Percentiles rank a stretch among this genome's conserved stretches.
Evolutionary conservation across 2,329 filamentous ascomycete genomes (phyloP).

Genomic region (Dactylellina leptospora): DNA sequence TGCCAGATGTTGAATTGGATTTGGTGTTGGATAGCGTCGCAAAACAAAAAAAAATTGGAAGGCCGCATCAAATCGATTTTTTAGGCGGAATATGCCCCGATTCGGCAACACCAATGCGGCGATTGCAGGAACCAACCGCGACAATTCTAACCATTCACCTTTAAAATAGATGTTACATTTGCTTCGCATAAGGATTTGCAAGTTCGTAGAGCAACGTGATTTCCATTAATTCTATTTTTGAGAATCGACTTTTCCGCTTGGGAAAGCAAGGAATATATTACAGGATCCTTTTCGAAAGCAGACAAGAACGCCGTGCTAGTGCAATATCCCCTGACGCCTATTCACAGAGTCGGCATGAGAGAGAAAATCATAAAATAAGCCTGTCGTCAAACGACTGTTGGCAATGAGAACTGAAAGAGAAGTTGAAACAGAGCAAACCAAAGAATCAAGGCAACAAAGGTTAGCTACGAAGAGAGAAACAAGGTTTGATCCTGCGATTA

Average conservation of each 20-base stretch:
- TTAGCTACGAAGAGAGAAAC: not conserved
- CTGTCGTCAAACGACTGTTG: not conserved
- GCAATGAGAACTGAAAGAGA: conserved; percentile 9
- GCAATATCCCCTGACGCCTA: conserved; percentile 1
- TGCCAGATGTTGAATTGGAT: too few relatives aligned
- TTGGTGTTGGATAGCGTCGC: not conserved
- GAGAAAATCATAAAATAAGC: not conserved
- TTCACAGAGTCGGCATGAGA: conserved; percentile 4
- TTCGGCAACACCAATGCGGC: not conserved
- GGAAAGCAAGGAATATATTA: conserved; percentile 13
- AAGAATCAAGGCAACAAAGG: not conserved
- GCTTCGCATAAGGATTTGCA: not conserved
- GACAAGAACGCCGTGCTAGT: conserved; percentile 22
- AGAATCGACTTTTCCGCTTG: conserved; percentile 4
- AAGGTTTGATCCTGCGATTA: not conserved
- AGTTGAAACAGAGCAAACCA: conserved; percentile 3
- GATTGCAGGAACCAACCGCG: not conserved
- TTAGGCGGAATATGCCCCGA: not conserved
- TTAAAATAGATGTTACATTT: too few relatives aligned
- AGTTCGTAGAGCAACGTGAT: not conserved
- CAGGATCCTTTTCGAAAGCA: conserved; percentile 13
- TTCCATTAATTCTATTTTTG: conserved; percentile 17
- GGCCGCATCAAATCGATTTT: conserved; percentile 31
- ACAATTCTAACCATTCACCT: not conserved
- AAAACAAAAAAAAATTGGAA: conserved; percentile 9